phyloP scores from a whole-genome alignment of 108 stramenopile species.

The Mediolabrus comicus region DNA sequence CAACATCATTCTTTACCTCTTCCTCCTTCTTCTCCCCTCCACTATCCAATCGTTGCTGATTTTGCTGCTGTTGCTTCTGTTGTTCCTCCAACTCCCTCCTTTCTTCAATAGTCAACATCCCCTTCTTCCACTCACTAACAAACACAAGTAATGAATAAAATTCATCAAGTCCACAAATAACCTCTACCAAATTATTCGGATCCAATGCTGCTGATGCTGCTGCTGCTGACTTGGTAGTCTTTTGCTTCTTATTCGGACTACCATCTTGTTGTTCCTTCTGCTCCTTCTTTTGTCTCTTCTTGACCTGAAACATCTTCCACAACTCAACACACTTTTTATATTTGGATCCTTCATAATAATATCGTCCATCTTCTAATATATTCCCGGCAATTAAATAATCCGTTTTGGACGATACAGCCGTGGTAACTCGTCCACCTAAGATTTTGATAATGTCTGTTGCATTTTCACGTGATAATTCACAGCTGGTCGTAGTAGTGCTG shows the following conservation, averaged over 20 bases:
- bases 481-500: no score
- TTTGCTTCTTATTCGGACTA: slow-evolving; percentile 2
- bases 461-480: slow-evolving; percentile 56
- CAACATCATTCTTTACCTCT: neutral
- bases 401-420: slow-evolving; percentile 82
- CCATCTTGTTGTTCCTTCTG: neutral
- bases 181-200: slow-evolving; percentile 37
- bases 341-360: slow-evolving; percentile 75
- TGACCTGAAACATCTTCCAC: slow-evolving; percentile 33
- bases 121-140: slow-evolving; percentile 56
- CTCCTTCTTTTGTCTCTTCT: neutral
- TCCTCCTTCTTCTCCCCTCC: neutral
- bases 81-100: neutral
- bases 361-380: slow-evolving; percentile 92
- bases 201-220: slow-evolving; percentile 3
- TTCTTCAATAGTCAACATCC: slow-evolving; percentile 15
- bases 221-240: neutral
- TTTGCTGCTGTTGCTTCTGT: neutral
- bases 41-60: neutral
- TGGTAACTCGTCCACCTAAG: slow-evolving; percentile 81
- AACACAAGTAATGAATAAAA: slow-evolving; percentile 63
- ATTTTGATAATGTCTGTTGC: slow-evolving; percentile 74
- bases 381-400: slow-evolving; percentile 81
- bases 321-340: slow-evolving; percentile 63
- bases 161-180: slow-evolving; percentile 54